A percentile compares a stretch with the other conserved stretches of the same genome.
These are phyloP conservation scores for Blyttiomyces sp. DNA, from an alignment of 371 early-diverging fungal species.

Conservation along the genomic window DNA sequence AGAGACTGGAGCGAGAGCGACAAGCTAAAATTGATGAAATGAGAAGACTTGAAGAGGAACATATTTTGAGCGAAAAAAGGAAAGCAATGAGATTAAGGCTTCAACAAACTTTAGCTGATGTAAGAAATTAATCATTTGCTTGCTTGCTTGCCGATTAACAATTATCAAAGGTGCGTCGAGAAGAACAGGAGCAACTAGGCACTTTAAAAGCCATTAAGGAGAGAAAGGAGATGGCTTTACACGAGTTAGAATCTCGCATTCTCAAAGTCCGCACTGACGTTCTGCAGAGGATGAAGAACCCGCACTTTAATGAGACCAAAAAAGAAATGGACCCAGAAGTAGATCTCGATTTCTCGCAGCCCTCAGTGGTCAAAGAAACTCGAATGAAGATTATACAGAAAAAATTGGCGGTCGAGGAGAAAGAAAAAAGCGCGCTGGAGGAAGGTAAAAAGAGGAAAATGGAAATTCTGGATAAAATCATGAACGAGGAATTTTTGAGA, in stretches of 20 bases:
- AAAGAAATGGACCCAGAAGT: not conserved
- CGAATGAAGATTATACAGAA: constrained; percentile 1
- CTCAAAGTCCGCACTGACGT: no score
- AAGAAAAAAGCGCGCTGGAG: not conserved
- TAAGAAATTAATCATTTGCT: no score
- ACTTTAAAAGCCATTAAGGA: no score
- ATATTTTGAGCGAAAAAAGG: not conserved
- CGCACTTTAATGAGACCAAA: not conserved
- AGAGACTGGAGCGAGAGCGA: constrained; percentile 2
- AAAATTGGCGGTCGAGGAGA: not conserved
- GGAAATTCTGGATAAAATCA: constrained; percentile 12
- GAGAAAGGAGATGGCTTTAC: no score
- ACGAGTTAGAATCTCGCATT: no score
- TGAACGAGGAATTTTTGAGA: constrained; percentile 9
- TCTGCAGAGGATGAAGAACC: no score
- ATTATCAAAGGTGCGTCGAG: no score
- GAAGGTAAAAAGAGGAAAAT: constrained; percentile 8
- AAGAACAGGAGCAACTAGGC: no score
- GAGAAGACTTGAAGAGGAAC: not conserved
- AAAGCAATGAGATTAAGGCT: not conserved
- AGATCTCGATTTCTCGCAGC: constrained; percentile 15
- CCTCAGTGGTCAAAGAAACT: constrained; percentile 13
- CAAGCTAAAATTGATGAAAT: not conserved
- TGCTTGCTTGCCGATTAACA: no score
- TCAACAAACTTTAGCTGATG: not conserved